Conservation (phyloP, 2,329 filamentous ascomycete genomes). For the Aspergillus spinulosporus region DNA sequence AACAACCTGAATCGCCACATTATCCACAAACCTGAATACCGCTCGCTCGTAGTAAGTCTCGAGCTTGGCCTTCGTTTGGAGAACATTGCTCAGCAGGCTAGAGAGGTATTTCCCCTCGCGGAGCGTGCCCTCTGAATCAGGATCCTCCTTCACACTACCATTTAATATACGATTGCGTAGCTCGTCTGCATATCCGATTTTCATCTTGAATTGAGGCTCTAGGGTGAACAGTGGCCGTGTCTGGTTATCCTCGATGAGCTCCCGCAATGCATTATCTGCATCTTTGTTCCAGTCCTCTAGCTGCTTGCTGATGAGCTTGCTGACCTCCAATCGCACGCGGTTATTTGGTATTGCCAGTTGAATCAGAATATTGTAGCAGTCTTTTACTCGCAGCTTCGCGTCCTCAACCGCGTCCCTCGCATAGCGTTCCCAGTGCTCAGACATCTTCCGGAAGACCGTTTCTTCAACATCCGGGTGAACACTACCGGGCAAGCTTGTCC, state of each 20-base stretch:
- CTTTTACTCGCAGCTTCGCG: slow-evolving; percentile 1
- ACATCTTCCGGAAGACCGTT: slow-evolving; percentile 13
- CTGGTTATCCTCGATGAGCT: slow-evolving; percentile 18
- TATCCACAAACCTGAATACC: slow-evolving; percentile 16
- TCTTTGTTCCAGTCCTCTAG: slow-evolving; percentile 15
- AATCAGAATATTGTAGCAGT: slow-evolving; percentile 12
- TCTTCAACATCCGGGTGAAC: slow-evolving; percentile 20
- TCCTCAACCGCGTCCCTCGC: slow-evolving; percentile 8
- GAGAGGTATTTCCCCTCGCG: neutral
- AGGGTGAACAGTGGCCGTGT: slow-evolving; percentile 9
- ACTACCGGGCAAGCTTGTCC: slow-evolving; percentile 16
- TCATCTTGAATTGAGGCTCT: neutral
- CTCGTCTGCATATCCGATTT: neutral
- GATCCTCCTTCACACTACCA: too few relatives aligned
- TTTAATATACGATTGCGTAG: neutral
- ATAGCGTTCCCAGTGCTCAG: slow-evolving; percentile 12
- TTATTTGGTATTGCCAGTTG: slow-evolving; percentile 16
- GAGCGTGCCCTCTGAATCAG: neutral
- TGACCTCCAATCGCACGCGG: slow-evolving; percentile 16
- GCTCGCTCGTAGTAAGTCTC: slow-evolving; percentile 18
- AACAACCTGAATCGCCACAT: slow-evolving; percentile 20
- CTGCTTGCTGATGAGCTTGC: neutral
- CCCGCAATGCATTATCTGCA: slow-evolving; percentile 5
- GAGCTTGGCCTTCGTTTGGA: slow-evolving; percentile 6
- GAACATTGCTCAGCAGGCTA: slow-evolving; percentile 13